Base-by-base conservation (phyloP, 331 rosid species). In the Rosa hybrid region DNA sequence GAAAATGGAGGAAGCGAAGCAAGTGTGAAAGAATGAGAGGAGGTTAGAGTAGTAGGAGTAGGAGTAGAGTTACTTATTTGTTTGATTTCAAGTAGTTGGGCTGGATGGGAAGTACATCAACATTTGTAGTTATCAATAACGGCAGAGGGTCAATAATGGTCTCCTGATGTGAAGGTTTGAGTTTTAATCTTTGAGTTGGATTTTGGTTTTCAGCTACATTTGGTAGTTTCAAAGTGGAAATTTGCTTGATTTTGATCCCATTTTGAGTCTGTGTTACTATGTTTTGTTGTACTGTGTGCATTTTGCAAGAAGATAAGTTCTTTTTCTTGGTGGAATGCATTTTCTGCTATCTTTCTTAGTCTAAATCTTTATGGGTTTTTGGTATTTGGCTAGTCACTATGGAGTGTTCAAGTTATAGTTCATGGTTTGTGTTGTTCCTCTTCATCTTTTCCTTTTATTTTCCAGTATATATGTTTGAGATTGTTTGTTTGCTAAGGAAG, bases 401-500 rank as follows among this genome's bases (percentile, higher is more conserved):
- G 76, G 75, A 62, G 71, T 13, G 46, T 53, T 54, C 17, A 44
- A 17, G 50, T 57, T 50, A 17, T 23, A 68, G 25, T 57, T 34
- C 50, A 2, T 59, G 73, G 23, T 65, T 38, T 12, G 45, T 77
- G 56, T 12, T 78, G 63, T 17, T 25, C 6, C 18, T 72, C 49
- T 72, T 5, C 25, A 49, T 59, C 25, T 12, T 13, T 53, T 4
- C 21, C 77, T 3, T 41, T 41, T 54, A 34, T 42, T 27, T 59
- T 59, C 34, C 4, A 11, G 38, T 34, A 34, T 17, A 14, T 49
- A 30, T 54, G 53, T 78, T 27, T 25, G 71, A 39, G 67, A 45
- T n/a, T 74, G 72, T 80, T 84, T 76, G 80, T 60, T 51, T 30
- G 71, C 68, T 51, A 16, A 71, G 82, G 21, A 80, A 74, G 41